Conservation (phyloP, 495 filamentous ascomycete species). For the Xylaria bambusicola region DNA sequence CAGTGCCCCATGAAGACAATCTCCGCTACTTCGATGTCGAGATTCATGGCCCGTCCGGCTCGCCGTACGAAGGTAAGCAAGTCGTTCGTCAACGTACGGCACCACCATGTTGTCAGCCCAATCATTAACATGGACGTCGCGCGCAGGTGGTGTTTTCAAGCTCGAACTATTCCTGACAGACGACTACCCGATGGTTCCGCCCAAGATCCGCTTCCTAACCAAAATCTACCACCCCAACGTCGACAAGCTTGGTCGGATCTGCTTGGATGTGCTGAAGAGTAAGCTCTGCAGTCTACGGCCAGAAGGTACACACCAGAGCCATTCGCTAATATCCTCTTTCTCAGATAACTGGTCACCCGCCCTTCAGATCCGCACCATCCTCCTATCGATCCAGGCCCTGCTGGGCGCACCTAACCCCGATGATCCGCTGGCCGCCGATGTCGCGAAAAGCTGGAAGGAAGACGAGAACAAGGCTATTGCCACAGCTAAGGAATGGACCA, state of each 20-base stretch:
- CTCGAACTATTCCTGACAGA: slow-evolving; percentile 98
- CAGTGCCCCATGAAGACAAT: slow-evolving; percentile 97
- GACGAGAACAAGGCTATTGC: slow-evolving; percentile 88
- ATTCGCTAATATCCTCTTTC: slow-evolving; percentile 12
- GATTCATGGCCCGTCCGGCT: slow-evolving; percentile 91
- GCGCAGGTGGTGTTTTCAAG: slow-evolving; percentile 86
- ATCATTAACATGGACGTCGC: slow-evolving; percentile 13
- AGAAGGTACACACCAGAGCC: not conserved
- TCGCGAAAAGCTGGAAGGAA: slow-evolving; percentile 97
- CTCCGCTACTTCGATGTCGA: slow-evolving; percentile 96
- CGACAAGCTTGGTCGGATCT: slow-evolving; percentile 95
- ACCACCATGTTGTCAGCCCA: not conserved
- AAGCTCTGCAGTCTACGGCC: slow-evolving; percentile 29
- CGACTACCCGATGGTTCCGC: slow-evolving; percentile 98
- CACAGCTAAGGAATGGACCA: slow-evolving; percentile 87
- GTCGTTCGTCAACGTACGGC: too few relatives aligned
- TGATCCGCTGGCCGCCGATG: slow-evolving; percentile 93
- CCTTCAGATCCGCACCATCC: slow-evolving; percentile 94
- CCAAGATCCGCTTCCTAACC: slow-evolving; percentile 96
- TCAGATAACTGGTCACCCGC: slow-evolving; percentile 98
- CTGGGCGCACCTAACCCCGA: slow-evolving; percentile 97
- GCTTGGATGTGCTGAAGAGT: slow-evolving; percentile 97
- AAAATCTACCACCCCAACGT: slow-evolving; percentile 99
- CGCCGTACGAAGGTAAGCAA: slow-evolving; percentile 81
- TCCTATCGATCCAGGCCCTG: slow-evolving; percentile 95